Percentiles rank a stretch among this genome's conserved stretches.
These are phyloP conservation scores for Eucalyptus coolabah DNA, from an alignment of 345 rosid species.

Conservation along the genomic window DNA sequence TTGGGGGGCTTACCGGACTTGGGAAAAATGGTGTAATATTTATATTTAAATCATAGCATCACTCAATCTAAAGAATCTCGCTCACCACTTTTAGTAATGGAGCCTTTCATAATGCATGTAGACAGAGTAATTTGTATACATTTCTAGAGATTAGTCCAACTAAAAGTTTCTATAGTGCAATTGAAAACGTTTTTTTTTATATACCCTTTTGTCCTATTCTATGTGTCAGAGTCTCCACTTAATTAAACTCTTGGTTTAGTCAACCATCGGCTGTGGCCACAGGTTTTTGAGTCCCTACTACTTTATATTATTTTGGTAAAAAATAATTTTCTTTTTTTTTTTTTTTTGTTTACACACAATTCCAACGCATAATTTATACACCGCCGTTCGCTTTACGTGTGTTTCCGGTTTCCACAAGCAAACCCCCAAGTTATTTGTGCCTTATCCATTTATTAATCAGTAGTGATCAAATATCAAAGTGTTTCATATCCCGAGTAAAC, in stretches of 20 bases:
- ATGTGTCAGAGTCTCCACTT: background rate
- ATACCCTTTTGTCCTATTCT: background rate
- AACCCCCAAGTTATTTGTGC: background rate
- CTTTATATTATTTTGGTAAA: background rate
- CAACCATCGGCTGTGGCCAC: background rate
- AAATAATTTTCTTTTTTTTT: background rate
- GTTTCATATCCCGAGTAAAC: background rate
- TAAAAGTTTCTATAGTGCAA: background rate
- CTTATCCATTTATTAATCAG: background rate
- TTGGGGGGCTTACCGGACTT: background rate
- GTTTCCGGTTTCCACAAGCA: background rate
- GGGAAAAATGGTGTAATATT: background rate
- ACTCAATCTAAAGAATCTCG: background rate
- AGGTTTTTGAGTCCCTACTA: background rate
- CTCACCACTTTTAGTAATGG: background rate
- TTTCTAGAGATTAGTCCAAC: background rate
- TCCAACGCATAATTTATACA: background rate
- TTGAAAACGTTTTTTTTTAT: background rate
- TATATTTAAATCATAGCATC: background rate
- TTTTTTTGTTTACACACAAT: background rate
- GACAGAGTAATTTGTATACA: background rate
- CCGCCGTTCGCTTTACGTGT: background rate
- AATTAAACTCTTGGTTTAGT: background rate
- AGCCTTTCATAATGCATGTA: background rate
- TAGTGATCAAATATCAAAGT: background rate